Percentiles rank a stretch among this genome's conserved stretches.
These are phyloP conservation scores for Cyclotella atomus DNA, from an alignment of 108 stramenopile genomes.

Conservation along the genomic window DNA sequence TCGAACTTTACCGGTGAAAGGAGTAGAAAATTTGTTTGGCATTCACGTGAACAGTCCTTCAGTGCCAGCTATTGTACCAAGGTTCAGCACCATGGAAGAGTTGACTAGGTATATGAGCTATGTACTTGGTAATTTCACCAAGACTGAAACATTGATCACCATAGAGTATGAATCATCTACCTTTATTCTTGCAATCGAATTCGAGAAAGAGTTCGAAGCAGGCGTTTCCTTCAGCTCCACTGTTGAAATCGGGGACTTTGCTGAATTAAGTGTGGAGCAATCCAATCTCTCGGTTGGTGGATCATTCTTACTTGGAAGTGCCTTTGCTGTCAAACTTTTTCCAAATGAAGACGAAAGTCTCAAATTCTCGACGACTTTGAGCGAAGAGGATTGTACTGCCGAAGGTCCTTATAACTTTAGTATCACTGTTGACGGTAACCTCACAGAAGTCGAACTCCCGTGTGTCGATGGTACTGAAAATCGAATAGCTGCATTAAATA, in stretches of 20 bases:
- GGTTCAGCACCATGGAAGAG: constrained; percentile 23
- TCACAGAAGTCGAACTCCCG: background rate
- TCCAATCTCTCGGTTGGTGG: constrained; percentile 13
- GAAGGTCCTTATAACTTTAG: background rate
- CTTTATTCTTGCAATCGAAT: constrained; percentile 27
- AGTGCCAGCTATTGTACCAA: constrained; percentile 14
- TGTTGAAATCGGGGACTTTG: constrained; percentile 34
- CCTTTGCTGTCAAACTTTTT: constrained; percentile 28
- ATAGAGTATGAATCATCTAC: constrained; percentile 7
- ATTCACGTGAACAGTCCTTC: constrained; percentile 23
- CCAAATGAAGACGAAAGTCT: constrained; percentile 15
- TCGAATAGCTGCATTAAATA: background rate
- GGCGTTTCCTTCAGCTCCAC: constrained; percentile 20
- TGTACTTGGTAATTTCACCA: constrained; percentile 13
- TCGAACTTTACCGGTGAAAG: background rate
- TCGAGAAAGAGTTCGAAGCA: constrained; percentile 13
- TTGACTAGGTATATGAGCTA: constrained; percentile 19
- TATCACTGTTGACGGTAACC: background rate
- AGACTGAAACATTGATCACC: constrained; percentile 10
- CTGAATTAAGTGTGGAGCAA: constrained; percentile 22
- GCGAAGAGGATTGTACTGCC: background rate
- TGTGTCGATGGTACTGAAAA: background rate
- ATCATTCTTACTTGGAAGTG: background rate
- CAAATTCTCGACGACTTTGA: background rate
- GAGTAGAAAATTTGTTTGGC: background rate